Conservation (phyloP, 2,329 filamentous ascomycete genomes). For the Thelonectria olida region DNA sequence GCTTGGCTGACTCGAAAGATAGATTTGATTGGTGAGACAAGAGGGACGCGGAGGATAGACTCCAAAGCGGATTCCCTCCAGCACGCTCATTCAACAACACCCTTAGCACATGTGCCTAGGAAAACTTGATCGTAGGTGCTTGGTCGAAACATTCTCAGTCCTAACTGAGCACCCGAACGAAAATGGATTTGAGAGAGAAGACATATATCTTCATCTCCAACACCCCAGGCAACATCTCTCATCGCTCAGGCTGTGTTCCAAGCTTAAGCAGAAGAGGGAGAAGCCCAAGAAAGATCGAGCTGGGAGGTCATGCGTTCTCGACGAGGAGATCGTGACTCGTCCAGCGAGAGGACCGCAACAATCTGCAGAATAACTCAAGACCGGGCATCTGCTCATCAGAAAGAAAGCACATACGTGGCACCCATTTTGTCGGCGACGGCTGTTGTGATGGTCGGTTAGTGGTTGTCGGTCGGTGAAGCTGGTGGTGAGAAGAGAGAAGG, state of each 20-base stretch:
- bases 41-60: not conserved
- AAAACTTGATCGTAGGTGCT: conserved; percentile 48
- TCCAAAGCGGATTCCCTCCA: not conserved
- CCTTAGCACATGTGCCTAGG: conserved; percentile 58
- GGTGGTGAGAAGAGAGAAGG: conserved; percentile 15
- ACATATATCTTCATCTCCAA: conserved; percentile 77
- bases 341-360: conserved; percentile 89
- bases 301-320: conserved; percentile 61
- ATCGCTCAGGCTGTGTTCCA: conserved; percentile 57
- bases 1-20: conserved; percentile 84
- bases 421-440: conserved; percentile 54
- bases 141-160: conserved; percentile 40
- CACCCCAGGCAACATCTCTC: conserved; percentile 74
- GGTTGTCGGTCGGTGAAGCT: conserved; percentile 45
- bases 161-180: conserved; percentile 47
- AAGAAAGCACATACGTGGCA: conserved; percentile 63
- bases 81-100: conserved; percentile 79
- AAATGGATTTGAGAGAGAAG: conserved; percentile 83
- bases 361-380: conserved; percentile 68
- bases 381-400: conserved; percentile 55
- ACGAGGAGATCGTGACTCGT: conserved; percentile 46
- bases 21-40: conserved; percentile 80
- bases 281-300: conserved; percentile 79
- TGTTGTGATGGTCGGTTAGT: conserved; percentile 51
- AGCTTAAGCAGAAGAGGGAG: conserved; percentile 65